A percentile compares a stretch with the other conserved stretches of the same genome.
Evolutionary conservation across 2,329 filamentous ascomycete genomes (phyloP).

Genomic region (Leptoxyphium fumago): DNA sequence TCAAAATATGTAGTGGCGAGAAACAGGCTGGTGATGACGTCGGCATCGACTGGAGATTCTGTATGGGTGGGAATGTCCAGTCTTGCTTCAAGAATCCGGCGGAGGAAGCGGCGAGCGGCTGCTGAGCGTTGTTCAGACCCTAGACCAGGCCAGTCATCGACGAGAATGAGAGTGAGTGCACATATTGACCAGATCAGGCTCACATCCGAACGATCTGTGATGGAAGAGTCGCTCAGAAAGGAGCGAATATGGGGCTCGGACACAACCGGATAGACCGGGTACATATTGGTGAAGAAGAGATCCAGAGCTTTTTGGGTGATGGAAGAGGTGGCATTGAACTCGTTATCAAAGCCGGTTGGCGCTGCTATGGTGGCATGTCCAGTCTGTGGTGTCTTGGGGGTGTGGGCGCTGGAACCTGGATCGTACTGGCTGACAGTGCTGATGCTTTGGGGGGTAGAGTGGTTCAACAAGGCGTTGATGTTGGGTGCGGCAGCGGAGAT

Average conservation of each 20-base stretch:
- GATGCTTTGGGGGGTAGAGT: constrained; percentile 1
- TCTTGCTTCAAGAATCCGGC: constrained; percentile 4
- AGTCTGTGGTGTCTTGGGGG: background rate
- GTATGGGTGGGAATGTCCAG: constrained; percentile 2
- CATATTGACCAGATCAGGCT: constrained; percentile 7
- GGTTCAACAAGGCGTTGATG: background rate
- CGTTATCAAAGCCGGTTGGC: background rate
- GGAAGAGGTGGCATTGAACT: background rate
- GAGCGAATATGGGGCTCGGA: background rate
- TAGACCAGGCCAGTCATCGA: constrained; percentile 6
- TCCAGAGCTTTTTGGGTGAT: constrained; percentile 3
- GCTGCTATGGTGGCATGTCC: background rate
- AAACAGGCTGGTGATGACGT: constrained; percentile 7
- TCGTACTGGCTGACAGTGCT: background rate
- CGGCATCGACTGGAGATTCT: constrained; percentile 1
- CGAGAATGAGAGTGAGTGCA: constrained; percentile 4
- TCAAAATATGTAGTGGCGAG: constrained; percentile 8
- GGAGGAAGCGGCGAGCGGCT: constrained; percentile 2
- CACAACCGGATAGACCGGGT: constrained; percentile 6
- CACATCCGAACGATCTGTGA: background rate
- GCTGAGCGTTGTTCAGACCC: constrained; percentile 3
- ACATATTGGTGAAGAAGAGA: constrained; percentile 7
- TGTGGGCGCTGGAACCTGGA: background rate
- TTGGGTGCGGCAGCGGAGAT: background rate
- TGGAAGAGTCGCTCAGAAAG: constrained; percentile 1